These are phyloP conservation scores for Pleodorina starrii DNA, from an alignment of 139 green algal genomes.

Conservation along the genomic window DNA sequence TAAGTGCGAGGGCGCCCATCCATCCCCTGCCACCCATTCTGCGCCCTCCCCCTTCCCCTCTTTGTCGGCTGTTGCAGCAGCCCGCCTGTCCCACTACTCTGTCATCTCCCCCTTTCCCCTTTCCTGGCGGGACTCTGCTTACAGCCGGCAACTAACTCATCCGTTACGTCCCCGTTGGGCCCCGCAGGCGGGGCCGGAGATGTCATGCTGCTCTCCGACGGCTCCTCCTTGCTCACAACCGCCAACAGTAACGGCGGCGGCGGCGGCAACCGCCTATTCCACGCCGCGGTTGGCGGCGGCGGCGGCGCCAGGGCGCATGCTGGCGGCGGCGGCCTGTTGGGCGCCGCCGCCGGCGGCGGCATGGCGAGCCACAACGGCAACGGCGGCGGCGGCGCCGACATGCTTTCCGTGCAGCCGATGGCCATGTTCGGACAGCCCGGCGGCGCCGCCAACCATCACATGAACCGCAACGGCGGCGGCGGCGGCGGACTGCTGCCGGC, in stretches of 20 bases:
- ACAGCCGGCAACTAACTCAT: too few species aligned
- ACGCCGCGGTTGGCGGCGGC: background rate
- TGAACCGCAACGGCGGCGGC: background rate
- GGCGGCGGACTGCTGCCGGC: conserved; percentile 15
- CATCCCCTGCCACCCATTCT: too few species aligned
- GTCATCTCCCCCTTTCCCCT: too few species aligned
- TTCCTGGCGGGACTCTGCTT: too few species aligned
- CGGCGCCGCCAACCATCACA: background rate
- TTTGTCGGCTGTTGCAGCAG: too few species aligned
- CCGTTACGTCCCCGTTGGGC: too few species aligned
- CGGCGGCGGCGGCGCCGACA: background rate
- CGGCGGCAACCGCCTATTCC: conserved; percentile 18
- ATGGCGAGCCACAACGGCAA: background rate
- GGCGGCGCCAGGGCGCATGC: background rate
- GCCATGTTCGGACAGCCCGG: background rate
- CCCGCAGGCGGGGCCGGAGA: background rate
- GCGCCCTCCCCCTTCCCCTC: too few species aligned
- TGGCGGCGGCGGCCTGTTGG: background rate
- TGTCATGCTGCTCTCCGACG: background rate
- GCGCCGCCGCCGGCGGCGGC: background rate
- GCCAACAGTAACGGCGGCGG: background rate
- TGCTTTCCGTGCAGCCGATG: background rate
- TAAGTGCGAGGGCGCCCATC: too few species aligned
- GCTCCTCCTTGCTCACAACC: background rate
- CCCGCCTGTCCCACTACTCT: too few species aligned